Conservation (phyloP, 1,139 yeast genomes). For the Sugiyamaella paludigena region DNA sequence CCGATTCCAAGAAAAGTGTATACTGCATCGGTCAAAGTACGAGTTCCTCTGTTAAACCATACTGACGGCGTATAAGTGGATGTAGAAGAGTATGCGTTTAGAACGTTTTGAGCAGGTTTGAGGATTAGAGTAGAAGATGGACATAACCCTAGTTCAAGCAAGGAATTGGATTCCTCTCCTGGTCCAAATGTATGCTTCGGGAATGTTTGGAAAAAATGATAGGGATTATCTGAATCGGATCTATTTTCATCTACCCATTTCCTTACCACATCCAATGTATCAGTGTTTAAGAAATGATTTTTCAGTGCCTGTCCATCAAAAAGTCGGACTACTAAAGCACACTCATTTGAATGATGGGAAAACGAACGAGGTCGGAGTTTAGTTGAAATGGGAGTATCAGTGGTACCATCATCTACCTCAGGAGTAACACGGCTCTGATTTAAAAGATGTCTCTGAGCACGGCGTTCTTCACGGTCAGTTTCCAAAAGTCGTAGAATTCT, state of each 20-base stretch:
- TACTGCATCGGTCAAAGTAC: constrained; percentile 27
- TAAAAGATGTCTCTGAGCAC: constrained; percentile 16
- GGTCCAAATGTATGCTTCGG: constrained; percentile 47
- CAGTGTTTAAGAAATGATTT: constrained; percentile 44
- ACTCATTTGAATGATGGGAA: constrained; percentile 28
- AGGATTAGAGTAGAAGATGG: constrained; percentile 69
- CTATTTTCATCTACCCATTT: constrained; percentile 58
- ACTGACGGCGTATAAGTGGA: constrained; percentile 21
- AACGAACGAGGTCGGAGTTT: not conserved
- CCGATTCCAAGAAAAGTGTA: constrained; percentile 35
- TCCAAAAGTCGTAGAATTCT: constrained; percentile 52
- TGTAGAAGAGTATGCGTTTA: constrained; percentile 32
- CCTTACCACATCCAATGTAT: constrained; percentile 55
- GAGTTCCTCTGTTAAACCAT: constrained; percentile 24
- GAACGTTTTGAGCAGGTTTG: constrained; percentile 45
- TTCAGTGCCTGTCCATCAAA: constrained; percentile 51
- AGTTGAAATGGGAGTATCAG: not conserved
- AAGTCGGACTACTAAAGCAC: constrained; percentile 41
- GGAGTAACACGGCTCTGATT: constrained; percentile 7
- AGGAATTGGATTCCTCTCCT: constrained; percentile 49
- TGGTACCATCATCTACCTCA: constrained; percentile 14
- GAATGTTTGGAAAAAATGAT: constrained; percentile 46
- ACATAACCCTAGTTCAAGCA: constrained; percentile 50
- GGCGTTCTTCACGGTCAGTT: constrained; percentile 52
- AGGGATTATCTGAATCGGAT: constrained; percentile 49